Evolutionary conservation across 768 basidiomycete species (phyloP), one percentile per base, ranked within the genome.

Genomic region (Pluteus cervinus): DNA sequence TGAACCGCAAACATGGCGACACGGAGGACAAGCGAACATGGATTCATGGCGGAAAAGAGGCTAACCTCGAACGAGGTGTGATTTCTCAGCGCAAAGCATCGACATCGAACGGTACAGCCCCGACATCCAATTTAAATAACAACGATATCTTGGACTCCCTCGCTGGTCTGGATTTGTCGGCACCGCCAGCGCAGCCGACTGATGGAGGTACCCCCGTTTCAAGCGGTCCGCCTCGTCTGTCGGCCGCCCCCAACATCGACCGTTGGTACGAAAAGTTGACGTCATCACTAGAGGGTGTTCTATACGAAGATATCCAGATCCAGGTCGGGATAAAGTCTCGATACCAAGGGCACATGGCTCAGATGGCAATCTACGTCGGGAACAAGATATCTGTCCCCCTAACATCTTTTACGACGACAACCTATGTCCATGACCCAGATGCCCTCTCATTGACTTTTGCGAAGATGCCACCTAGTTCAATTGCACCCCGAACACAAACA

Each of bases 311-410:
- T 49, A 76, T 87, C 7, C 89, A 94, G 60, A 76, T 99, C 29
- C 94, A 98, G 56, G 78, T 99, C 36, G 96, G 96, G 23, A 61
- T 98, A 66, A 99, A 98, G 65, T 91, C 92, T 21, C 85, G 92
- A 52, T 99, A 87, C 58, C 94, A 98, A 57, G 86, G 88, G 11
- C 86, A 94, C 51, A 75, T 92, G 25, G 96, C 94, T 11, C 90
- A 97, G 51, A 53, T 99, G 33, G 93, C 93, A 17, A 67, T 99
- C 24, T 98, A 96, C 63, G 74, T 98, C 44, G 96, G 96, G 47
- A 99, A 98, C 71, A 99, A 99, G 58, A 69, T 92, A 35, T 76
- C 86, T 5, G 78, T 79, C 6, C 75, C 94, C n/a, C 75, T 99
- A 50, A 86, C 84, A 4, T 84, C 89, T 12, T 91, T 99, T 62